Conservation (phyloP, 78 protist genomes). For the Dictyostelium citrinum region DNA sequence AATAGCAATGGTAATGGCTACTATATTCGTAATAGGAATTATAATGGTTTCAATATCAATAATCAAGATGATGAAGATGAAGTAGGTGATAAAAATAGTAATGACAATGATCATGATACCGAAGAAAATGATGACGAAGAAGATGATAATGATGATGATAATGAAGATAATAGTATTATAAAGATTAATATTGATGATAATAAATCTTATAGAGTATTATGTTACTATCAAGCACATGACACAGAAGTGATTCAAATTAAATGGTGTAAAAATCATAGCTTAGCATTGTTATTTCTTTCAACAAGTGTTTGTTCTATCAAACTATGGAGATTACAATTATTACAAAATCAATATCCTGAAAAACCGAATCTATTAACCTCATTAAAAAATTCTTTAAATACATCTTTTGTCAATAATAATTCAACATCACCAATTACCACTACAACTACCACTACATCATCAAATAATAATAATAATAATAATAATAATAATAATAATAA, state of each 20-base stretch:
- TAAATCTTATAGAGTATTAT: slow-evolving; percentile 12
- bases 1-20: not conserved
- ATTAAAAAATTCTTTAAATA: not conserved
- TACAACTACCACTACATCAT: too few species aligned
- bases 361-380: not conserved
- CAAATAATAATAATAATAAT: too few species aligned
- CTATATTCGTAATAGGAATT: not conserved
- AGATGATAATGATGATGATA: not conserved
- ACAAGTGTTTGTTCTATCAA: slow-evolving; percentile 33
- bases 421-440: not conserved
- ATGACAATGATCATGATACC: too few species aligned
- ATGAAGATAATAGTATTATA: not conserved
- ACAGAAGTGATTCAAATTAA: slow-evolving; percentile 43
- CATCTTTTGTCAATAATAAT: not conserved
- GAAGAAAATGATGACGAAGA: not conserved
- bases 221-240: slow-evolving; percentile 60
- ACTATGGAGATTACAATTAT: slow-evolving; percentile 46
- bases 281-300: slow-evolving; percentile 19
- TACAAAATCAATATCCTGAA: not conserved
- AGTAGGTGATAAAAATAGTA: not conserved
- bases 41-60: not conserved
- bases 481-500: not conserved
- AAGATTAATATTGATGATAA: not conserved
- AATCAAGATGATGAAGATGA: not conserved
- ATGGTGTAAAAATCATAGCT: slow-evolving; percentile 36